Conservation (phyloP, 176 grass and related monocot species). For the Urochloa ruziziensis region DNA sequence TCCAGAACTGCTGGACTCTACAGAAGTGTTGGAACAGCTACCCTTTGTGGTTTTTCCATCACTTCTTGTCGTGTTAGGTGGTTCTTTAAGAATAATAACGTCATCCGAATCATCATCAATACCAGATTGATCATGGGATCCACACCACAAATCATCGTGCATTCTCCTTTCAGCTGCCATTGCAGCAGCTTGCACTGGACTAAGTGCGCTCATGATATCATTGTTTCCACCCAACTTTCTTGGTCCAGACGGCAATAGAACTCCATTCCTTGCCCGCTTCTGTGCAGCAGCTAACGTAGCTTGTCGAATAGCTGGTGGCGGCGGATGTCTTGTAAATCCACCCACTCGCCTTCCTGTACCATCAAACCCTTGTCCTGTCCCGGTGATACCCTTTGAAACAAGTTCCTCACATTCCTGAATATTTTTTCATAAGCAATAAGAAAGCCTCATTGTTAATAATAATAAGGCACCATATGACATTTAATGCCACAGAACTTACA, state of each 20-base stretch:
- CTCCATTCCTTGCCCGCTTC: slow-evolving; percentile 73
- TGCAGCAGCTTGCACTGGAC: slow-evolving; percentile 93
- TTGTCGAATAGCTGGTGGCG: slow-evolving; percentile 61
- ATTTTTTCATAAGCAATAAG: slow-evolving; percentile 24
- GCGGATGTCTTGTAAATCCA: slow-evolving; percentile 69
- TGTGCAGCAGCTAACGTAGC: slow-evolving; percentile 67
- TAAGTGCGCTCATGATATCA: slow-evolving; percentile 84
- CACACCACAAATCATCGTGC: slow-evolving; percentile 97
- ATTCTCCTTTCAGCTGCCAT: slow-evolving; percentile 96
- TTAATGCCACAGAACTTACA: background rate
- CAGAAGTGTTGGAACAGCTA: slow-evolving; percentile 1
- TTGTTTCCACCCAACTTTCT: slow-evolving; percentile 78
- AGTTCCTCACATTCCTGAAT: slow-evolving; percentile 94
- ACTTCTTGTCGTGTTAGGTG: slow-evolving; percentile 20
- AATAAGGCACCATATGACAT: background rate
- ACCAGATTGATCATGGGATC: slow-evolving; percentile 49
- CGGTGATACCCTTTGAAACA: slow-evolving; percentile 83
- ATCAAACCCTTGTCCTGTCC: slow-evolving; percentile 87
- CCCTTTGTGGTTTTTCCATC: slow-evolving; percentile 9
- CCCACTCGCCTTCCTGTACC: slow-evolving; percentile 68
- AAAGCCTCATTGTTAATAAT: background rate
- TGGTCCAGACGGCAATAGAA: slow-evolving; percentile 72
- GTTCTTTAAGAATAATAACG: slow-evolving; percentile 31
- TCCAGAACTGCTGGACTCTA: slow-evolving; percentile 9
- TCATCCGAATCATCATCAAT: slow-evolving; percentile 51